Base-by-base conservation (phyloP, 805 yeast species). In the Saturnispora halmiae region DNA sequence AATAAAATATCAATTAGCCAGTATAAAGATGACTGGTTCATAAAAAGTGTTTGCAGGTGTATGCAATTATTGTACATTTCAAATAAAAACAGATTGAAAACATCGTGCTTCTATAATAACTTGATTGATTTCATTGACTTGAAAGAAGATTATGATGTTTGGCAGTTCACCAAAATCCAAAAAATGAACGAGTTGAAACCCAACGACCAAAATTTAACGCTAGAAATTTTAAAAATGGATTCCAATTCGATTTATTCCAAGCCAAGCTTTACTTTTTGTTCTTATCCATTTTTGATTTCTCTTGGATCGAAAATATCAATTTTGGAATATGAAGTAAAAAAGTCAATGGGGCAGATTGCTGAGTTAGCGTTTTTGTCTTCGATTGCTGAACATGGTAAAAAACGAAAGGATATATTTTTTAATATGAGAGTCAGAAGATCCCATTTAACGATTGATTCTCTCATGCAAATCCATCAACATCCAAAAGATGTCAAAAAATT, bases 11-110 rank as follows among this genome's bases (percentile, higher is more conserved):
- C 63, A 40, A 55, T 77, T 4, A 71, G 71, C 31, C 77, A 75
- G 49, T 88, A 88, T 56, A 79, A 83, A 0, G 70, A 72, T 45
- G 87, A 84, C 53, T 90, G 96, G 95, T 87, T 81, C 47, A 63
- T 88, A 26, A 65, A 70, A 40, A 69, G 85, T 0, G 85, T 87
- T 0, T 77, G 82, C 1, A 64, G 72, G 21, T 63, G 79, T 1
- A 59, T 82, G 49, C 68, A 76, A 0, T 54, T 75, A 13, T 69
- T 81, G 21, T 72, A 73, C 52, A 60, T 61, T 32, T 80, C 84
- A 1, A 80, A 79, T 47, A 59, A 66, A 33, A 44, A 43, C 3
- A 46, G 49, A 10, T 34, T 37, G 51, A 52, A 28, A 55, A 55
- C 59, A 21, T 69, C 76, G 6, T 52, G 59, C 0, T 85, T 83